Percentiles rank a stretch among this genome's conserved stretches.
Conservation (phyloP, 306 rosid species). For the Nissolia schottii region DNA sequence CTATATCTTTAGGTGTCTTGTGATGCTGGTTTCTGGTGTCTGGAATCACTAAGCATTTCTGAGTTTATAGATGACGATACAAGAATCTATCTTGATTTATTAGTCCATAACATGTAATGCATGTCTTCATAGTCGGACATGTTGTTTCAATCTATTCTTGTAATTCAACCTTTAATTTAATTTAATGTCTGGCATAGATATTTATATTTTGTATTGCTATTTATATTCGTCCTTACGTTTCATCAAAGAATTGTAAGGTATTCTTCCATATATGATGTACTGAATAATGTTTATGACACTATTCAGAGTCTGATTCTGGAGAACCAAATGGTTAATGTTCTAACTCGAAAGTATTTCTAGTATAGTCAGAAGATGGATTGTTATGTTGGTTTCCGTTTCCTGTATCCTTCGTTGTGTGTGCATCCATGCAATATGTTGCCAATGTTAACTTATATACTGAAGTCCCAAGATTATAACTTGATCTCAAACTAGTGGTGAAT, state of each 20-base stretch:
- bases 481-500: neutral
- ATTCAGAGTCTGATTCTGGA: neutral
- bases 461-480: neutral
- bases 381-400: neutral
- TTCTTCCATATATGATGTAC: neutral
- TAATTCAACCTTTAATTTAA: slow-evolving; percentile 22
- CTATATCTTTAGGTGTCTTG: neutral
- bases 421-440: neutral
- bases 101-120: slow-evolving; percentile 20
- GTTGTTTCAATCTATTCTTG: slow-evolving; percentile 30
- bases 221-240: neutral
- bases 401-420: neutral
- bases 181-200: neutral
- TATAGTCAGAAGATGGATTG: neutral
- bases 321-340: neutral
- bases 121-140: neutral
- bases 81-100: slow-evolving; percentile 19
- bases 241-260: neutral
- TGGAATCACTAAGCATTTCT: neutral
- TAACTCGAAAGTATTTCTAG: neutral
- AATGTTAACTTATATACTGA: neutral
- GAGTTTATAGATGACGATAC: slow-evolving; percentile 22
- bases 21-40: slow-evolving; percentile 7
- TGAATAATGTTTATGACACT: neutral
- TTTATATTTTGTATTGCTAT: neutral